phyloP scores from a whole-genome alignment of 2,329 filamentous ascomycete genomes.

The Microdochium bolleyi region DNA sequence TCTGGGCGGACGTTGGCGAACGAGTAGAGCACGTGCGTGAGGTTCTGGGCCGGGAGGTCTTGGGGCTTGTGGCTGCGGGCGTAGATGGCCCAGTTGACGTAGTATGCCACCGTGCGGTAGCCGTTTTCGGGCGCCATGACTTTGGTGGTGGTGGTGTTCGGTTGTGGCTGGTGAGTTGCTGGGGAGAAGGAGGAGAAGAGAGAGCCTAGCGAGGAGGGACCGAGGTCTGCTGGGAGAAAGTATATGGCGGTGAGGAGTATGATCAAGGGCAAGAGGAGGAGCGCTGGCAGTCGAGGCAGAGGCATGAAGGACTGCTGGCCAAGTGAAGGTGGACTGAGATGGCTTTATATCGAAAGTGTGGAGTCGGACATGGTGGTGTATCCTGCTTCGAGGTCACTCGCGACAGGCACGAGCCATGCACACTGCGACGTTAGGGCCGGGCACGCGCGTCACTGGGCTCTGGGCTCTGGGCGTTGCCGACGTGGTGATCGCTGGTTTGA shows the following conservation, averaged over 20 bases:
- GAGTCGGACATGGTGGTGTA: neutral
- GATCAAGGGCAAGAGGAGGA: neutral
- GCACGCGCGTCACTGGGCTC: neutral
- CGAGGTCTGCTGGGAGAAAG: neutral
- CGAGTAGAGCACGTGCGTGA: constrained; percentile 84
- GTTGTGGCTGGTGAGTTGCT: constrained; percentile 2
- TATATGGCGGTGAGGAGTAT: neutral
- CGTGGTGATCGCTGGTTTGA: neutral
- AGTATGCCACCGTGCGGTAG: constrained; percentile 65
- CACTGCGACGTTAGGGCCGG: neutral
- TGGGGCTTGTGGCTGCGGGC: constrained; percentile 78
- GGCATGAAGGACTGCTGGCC: neutral
- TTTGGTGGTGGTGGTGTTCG: constrained; percentile 20
- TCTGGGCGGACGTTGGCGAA: constrained; percentile 82
- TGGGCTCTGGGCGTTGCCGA: neutral
- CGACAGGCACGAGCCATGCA: no score
- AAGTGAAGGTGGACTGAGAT: neutral
- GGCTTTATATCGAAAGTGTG: neutral
- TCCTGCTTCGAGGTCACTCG: neutral
- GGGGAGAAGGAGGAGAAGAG: constrained; percentile 1
- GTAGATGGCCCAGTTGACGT: constrained; percentile 82
- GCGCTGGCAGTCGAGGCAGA: neutral
- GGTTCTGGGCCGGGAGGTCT: constrained; percentile 68
- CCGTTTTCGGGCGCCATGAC: constrained; percentile 35
- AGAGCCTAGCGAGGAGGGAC: constrained; percentile 3